These are phyloP conservation scores for Amyloporia xantha DNA, from an alignment of 768 basidiomycete species.

Conservation along the genomic window DNA sequence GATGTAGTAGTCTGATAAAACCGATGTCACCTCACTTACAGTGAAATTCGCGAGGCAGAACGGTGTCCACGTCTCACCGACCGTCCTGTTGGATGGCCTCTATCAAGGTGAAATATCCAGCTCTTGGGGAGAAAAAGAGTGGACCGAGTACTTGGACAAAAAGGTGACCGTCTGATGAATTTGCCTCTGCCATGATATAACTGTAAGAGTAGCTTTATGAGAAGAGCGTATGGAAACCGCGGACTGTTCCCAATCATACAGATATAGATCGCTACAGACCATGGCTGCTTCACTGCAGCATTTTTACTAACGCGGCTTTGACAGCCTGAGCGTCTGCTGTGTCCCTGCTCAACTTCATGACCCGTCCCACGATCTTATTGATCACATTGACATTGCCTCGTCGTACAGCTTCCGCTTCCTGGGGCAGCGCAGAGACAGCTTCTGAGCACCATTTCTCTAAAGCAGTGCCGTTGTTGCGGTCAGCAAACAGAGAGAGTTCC, in stretches of 20 bases:
- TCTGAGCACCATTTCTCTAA: constrained; percentile 50
- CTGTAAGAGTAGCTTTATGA: background rate
- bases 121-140: constrained; percentile 76
- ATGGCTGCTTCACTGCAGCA: constrained; percentile 27
- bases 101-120: constrained; percentile 70
- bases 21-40: too few relatives aligned
- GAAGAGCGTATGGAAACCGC: constrained; percentile 4
- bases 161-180: constrained; percentile 35
- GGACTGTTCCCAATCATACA: background rate
- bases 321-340: constrained; percentile 66
- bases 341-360: constrained; percentile 79
- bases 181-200: background rate
- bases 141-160: constrained; percentile 64
- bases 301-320: constrained; percentile 40
- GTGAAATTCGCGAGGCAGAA: constrained; percentile 93
- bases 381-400: constrained; percentile 71
- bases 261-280: too few relatives aligned
- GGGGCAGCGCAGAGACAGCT: constrained; percentile 61
- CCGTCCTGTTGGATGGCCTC: constrained; percentile 71
- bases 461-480: constrained; percentile 29
- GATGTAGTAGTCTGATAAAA: too few relatives aligned
- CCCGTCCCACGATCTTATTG: constrained; percentile 75
- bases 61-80: constrained; percentile 86
- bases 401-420: constrained; percentile 57
- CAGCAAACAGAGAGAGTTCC: constrained; percentile 41